Evolutionary conservation across 2,329 filamentous ascomycete species (phyloP).

Genomic region (Rhytidhysteron rufulum): DNA sequence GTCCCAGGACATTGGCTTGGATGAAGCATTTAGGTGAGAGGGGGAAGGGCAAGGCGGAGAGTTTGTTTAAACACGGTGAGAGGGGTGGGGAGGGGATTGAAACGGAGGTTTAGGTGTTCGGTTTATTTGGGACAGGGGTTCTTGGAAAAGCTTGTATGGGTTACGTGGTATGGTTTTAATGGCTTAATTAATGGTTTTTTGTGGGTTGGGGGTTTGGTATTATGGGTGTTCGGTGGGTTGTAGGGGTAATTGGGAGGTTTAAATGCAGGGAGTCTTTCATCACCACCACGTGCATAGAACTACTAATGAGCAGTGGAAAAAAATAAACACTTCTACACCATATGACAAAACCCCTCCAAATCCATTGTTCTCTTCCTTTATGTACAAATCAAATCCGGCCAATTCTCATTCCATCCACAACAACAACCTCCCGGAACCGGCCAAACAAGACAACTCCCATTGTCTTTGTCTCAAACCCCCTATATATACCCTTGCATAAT

Average conservation of each 20-base stretch:
- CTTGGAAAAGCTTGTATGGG: too few relatives aligned
- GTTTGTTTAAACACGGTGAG: conserved; percentile 56
- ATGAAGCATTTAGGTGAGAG: conserved; percentile 57
- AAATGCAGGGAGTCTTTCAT: too few relatives aligned
- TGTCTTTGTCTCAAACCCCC: neutral
- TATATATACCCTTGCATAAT: neutral
- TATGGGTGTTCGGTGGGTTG: too few relatives aligned
- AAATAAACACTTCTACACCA: too few relatives aligned
- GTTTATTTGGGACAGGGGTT: too few relatives aligned
- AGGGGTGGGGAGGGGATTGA: conserved; percentile 56
- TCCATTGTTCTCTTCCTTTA: neutral
- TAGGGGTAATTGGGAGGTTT: too few relatives aligned
- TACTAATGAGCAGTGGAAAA: too few relatives aligned
- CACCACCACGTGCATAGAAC: too few relatives aligned
- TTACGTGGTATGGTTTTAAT: too few relatives aligned
- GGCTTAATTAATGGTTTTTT: too few relatives aligned
- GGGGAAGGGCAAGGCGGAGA: conserved; percentile 42
- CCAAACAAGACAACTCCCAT: neutral
- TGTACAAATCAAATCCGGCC: neutral
- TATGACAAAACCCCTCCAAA: too few relatives aligned
- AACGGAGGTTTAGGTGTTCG: conserved; percentile 65
- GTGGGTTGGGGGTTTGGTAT: too few relatives aligned
- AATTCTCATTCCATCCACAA: neutral
- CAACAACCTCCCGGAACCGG: neutral
- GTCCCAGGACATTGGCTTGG: conserved; percentile 53